Percentiles rank a stretch among this genome's conserved stretches.
Conservation (phyloP, 345 rosid species). For the Brassica incana region DNA sequence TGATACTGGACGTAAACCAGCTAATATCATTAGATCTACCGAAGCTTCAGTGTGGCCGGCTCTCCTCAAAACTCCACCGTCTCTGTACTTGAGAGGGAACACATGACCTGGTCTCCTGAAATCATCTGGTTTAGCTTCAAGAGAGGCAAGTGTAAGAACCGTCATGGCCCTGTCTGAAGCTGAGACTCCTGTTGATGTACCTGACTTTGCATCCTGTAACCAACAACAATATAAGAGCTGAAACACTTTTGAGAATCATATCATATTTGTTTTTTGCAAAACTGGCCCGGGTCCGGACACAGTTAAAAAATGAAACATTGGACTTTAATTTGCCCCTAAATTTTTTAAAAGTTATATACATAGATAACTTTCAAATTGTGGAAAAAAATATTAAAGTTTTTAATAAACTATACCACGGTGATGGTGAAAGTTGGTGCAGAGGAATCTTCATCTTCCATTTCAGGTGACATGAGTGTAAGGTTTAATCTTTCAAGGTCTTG, state of each 20-base stretch:
- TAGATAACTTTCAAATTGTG: too few species aligned
- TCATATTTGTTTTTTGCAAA: not conserved
- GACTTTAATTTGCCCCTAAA: too few species aligned
- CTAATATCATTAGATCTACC: slow-evolving; percentile 61
- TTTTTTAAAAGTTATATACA: too few species aligned
- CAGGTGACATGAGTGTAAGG: slow-evolving; percentile 83
- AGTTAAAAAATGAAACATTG: too few species aligned
- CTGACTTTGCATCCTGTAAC: slow-evolving; percentile 64
- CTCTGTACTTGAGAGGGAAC: slow-evolving; percentile 83
- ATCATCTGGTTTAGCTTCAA: slow-evolving; percentile 57
- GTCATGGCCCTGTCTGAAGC: slow-evolving; percentile 77
- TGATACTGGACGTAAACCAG: slow-evolving; percentile 65
- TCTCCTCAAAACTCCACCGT: slow-evolving; percentile 84
- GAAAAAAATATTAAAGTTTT: too few species aligned
- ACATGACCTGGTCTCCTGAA: slow-evolving; percentile 89
- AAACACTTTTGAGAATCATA: not conserved
- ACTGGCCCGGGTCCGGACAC: too few species aligned
- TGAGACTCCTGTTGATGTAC: slow-evolving; percentile 72
- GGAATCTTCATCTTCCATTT: slow-evolving; percentile 69
- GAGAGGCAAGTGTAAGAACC: slow-evolving; percentile 66
- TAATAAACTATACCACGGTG: slow-evolving; percentile 42
- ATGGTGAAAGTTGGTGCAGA: slow-evolving; percentile 85
- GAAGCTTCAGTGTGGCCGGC: slow-evolving; percentile 95
- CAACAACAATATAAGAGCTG: not conserved
- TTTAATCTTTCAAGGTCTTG: slow-evolving; percentile 72